A percentile compares a stretch with the other conserved stretches of the same genome.
Conservation (phyloP, 176 grass and related monocot genomes). For the Carex pumila region DNA sequence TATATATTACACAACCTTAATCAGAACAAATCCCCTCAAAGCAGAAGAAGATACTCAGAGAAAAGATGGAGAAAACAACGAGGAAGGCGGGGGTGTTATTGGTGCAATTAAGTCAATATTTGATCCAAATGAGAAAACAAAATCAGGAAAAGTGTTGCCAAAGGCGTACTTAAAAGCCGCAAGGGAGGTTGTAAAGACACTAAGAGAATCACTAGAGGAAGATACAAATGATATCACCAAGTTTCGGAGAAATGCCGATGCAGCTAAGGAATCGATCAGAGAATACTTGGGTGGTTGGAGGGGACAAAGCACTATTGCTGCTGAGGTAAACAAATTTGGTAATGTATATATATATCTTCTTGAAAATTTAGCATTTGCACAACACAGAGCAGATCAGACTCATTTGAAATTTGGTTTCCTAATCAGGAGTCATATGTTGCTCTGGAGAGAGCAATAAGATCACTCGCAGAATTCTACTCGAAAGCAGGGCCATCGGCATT, state of each 20-base stretch:
- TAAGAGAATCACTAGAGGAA: slow-evolving; percentile 69
- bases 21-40: slow-evolving; percentile 7
- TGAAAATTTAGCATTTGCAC: not conserved
- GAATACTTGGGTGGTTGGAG: slow-evolving; percentile 70
- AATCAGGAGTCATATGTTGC: slow-evolving; percentile 72
- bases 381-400: not conserved
- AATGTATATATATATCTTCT: not conserved
- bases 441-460: slow-evolving; percentile 77
- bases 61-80: not conserved
- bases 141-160: slow-evolving; percentile 63
- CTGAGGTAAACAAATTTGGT: slow-evolving; percentile 37
- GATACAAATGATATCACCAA: slow-evolving; percentile 52
- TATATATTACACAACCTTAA: not conserved
- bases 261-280: slow-evolving; percentile 75
- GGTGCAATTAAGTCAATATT: slow-evolving; percentile 76
- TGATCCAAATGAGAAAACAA: slow-evolving; percentile 78
- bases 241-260: slow-evolving; percentile 71
- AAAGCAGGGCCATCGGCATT: slow-evolving; percentile 71
- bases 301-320: slow-evolving; percentile 49
- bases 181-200: slow-evolving; percentile 85
- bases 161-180: slow-evolving; percentile 88
- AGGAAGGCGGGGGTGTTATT: slow-evolving; percentile 29
- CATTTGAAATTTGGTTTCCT: not conserved
- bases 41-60: slow-evolving; percentile 22
- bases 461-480: slow-evolving; percentile 70